A percentile compares a stretch with the other conserved stretches of the same genome.
phyloP scores from a whole-genome alignment of 2,329 filamentous ascomycete species.

The Nakataea oryzae region DNA sequence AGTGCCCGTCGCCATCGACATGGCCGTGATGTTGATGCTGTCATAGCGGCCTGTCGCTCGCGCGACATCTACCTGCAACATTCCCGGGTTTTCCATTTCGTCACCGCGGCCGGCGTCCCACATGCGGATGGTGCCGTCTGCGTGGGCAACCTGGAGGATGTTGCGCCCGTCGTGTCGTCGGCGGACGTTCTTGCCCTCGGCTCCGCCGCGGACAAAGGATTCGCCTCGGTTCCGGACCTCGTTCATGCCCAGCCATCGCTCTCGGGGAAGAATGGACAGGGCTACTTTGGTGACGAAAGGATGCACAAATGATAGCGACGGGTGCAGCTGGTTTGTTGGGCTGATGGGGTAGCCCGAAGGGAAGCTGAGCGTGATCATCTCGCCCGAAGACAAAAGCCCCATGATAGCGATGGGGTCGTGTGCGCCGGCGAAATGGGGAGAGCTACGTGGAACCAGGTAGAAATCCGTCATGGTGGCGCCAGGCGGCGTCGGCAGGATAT shows the following conservation, averaged over 20 bases:
- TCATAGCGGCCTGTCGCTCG: constrained; percentile 71
- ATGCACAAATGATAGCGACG: constrained; percentile 79
- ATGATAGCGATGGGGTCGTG: constrained; percentile 87
- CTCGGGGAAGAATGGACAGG: constrained; percentile 65
- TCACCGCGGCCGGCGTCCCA: constrained; percentile 92
- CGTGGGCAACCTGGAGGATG: constrained; percentile 77
- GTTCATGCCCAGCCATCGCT: constrained; percentile 81
- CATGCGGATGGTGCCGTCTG: constrained; percentile 80
- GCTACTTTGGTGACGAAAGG: constrained; percentile 71
- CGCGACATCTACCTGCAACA: constrained; percentile 79
- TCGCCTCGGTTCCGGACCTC: constrained; percentile 75
- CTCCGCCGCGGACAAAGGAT: constrained; percentile 67
- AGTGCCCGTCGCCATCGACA: constrained; percentile 70
- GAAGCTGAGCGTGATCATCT: constrained; percentile 83
- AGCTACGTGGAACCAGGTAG: constrained; percentile 69
- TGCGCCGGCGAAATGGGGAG: constrained; percentile 77
- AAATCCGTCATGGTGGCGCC: constrained; percentile 72
- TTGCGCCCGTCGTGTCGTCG: constrained; percentile 76
- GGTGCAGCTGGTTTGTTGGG: constrained; percentile 85
- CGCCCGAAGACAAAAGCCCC: constrained; percentile 71
- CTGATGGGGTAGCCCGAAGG: constrained; percentile 85
- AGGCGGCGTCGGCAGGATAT: constrained; percentile 63
- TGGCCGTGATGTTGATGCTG: constrained; percentile 65
- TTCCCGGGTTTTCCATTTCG: constrained; percentile 76
- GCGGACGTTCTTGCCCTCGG: constrained; percentile 56